Base-by-base conservation (phyloP, 495 filamentous ascomycete species). In the Articulospora tetracladia region DNA sequence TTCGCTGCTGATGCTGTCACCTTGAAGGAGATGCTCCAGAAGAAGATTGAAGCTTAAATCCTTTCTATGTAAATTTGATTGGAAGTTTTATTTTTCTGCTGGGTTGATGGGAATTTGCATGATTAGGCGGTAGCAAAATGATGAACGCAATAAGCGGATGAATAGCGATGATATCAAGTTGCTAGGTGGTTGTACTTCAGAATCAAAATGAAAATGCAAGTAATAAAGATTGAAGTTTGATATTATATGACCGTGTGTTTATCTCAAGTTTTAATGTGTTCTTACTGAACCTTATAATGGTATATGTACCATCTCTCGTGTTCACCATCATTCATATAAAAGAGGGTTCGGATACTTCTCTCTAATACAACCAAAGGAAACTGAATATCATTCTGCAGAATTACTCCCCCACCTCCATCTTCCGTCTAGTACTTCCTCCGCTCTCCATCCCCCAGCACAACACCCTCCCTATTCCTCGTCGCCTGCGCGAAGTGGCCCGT, bases 1-100 rank as follows among this genome's bases (percentile, higher is more conserved):
- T 99, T 99, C 73, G 93, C 95, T 30, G 95, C 93, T 60, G 94
- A 98, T 74, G 93, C 94, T 53, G 82, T 90, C 61, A 93, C 90
- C 54, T 87, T 99, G 60, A 98, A 97, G 86, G 84, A 84, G 57
- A 92, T 96, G 66, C 83, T 99, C 70, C 85, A 85, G 83, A 74
- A 84, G 72, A 97, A 96, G 87, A 83, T 98, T 28, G 48, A 65
- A 56, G 58, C 63, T 39, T 67, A 67, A 53, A 56, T 53, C 7
- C 17, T 47, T 36, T 44, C 39, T 44, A 8, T 44, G 3, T 12
- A 19, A 44, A 47, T n/a, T 25, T 10, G 26, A 22, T 54, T 59
- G 50, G 53, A 41, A 39, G 48, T n/a, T n/a, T n/a, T n/a, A n/a
- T n/a, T n/a, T n/a, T n/a, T n/a, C n/a, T n/a, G n/a, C 32, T 25